These are phyloP conservation scores for Orbilia javanica DNA, from an alignment of 2,329 filamentous ascomycete species.

Conservation along the genomic window DNA sequence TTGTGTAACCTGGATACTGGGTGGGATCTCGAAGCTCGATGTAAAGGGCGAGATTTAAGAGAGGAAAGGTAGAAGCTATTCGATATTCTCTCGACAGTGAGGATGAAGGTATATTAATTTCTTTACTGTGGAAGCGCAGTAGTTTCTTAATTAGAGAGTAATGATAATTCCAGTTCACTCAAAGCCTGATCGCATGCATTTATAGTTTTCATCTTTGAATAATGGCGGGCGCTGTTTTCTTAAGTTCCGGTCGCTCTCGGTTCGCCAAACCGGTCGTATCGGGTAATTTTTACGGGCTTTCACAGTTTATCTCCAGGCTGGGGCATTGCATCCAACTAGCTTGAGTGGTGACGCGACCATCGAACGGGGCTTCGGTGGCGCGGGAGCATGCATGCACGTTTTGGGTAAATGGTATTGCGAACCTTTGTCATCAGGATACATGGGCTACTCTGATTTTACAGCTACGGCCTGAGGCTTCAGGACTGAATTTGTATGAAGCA, in stretches of 20 bases:
- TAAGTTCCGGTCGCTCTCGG: background rate
- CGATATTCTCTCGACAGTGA: too few species aligned
- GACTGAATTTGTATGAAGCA: too few species aligned
- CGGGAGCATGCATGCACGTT: conserved; percentile 1
- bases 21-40: background rate
- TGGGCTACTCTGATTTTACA: background rate
- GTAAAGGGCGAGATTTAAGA: background rate
- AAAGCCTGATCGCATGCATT: conserved; percentile 18
- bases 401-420: conserved; percentile 3
- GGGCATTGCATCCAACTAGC: background rate
- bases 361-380: background rate
- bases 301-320: conserved; percentile 10
- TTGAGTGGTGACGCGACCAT: background rate
- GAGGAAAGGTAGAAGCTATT: background rate
- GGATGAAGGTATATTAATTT: background rate
- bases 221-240: background rate
- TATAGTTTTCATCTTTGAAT: conserved; percentile 2
- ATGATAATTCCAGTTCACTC: background rate
- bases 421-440: conserved; percentile 8
- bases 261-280: conserved; percentile 13
- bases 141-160: background rate
- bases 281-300: conserved; percentile 10
- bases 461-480: background rate
- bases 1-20: conserved; percentile 4
- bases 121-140: background rate